Percentiles rank a stretch among this genome's conserved stretches.
These are phyloP conservation scores for Angophora floribunda DNA, from an alignment of 345 rosid species.

Conservation along the genomic window DNA sequence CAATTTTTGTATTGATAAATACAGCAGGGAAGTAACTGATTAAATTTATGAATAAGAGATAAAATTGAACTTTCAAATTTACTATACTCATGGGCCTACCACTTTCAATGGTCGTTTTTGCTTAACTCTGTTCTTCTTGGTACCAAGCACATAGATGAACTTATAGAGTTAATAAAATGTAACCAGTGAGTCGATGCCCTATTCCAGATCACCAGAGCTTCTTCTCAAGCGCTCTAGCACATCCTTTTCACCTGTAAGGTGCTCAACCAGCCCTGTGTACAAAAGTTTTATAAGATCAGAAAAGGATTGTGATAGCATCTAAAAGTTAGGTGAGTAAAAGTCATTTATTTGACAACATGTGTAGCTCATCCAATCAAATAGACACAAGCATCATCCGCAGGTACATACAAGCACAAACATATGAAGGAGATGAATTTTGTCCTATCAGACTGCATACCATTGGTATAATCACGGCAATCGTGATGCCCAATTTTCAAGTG, in stretches of 20 bases:
- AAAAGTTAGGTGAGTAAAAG: background rate
- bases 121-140: background rate
- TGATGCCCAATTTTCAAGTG: conserved; percentile 56
- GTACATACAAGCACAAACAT: background rate
- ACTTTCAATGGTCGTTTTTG: background rate
- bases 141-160: background rate
- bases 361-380: background rate
- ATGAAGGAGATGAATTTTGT: background rate
- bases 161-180: background rate
- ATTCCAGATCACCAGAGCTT: background rate
- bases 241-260: conserved; percentile 54
- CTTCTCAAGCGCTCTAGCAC: conserved; percentile 36
- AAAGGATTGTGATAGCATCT: background rate
- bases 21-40: background rate
- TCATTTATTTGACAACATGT: background rate
- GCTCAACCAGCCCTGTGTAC: conserved; percentile 58
- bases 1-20: background rate
- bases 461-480: conserved; percentile 71
- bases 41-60: background rate
- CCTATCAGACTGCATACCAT: conserved; percentile 27
- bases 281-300: background rate
- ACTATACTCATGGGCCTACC: background rate
- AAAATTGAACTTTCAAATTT: background rate
- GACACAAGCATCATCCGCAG: background rate
- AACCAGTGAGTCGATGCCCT: background rate